Evolutionary conservation across 371 early-diverging fungal genomes (phyloP).

Genomic region (Lichtheimia corymbifera): DNA sequence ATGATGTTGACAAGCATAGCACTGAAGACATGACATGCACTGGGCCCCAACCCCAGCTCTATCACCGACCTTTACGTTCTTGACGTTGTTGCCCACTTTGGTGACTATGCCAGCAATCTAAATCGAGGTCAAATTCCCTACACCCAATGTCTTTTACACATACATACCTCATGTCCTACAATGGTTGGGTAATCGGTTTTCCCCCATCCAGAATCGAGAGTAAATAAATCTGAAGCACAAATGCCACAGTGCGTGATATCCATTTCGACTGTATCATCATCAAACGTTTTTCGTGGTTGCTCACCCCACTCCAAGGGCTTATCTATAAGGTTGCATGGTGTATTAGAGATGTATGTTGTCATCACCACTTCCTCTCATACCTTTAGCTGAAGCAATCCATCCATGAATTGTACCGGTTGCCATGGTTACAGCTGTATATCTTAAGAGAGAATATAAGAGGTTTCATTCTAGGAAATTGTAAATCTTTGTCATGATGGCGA

Average conservation of each 20-base stretch:
- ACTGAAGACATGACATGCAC: conserved; percentile 46
- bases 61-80: conserved; percentile 65
- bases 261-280: conserved; percentile 57
- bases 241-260: conserved; percentile 60
- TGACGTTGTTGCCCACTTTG: conserved; percentile 52
- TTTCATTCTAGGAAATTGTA: too few relatives aligned
- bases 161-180: conserved; percentile 53
- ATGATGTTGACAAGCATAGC: conserved; percentile 27
- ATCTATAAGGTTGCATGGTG: conserved; percentile 2
- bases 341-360: background rate
- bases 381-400: conserved; percentile 29
- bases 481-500: too few relatives aligned
- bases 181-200: conserved; percentile 60
- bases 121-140: background rate
- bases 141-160: background rate
- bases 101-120: conserved; percentile 60
- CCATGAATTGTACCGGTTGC: conserved; percentile 27
- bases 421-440: background rate
- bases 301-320: conserved; percentile 22
- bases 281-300: conserved; percentile 30
- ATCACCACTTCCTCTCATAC: background rate
- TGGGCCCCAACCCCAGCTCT: conserved; percentile 74
- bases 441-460: too few relatives aligned
- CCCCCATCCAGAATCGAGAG: conserved; percentile 71
- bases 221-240: conserved; percentile 51